Base-by-base conservation (phyloP, 441 rosid genomes). In the California macrophylla region DNA sequence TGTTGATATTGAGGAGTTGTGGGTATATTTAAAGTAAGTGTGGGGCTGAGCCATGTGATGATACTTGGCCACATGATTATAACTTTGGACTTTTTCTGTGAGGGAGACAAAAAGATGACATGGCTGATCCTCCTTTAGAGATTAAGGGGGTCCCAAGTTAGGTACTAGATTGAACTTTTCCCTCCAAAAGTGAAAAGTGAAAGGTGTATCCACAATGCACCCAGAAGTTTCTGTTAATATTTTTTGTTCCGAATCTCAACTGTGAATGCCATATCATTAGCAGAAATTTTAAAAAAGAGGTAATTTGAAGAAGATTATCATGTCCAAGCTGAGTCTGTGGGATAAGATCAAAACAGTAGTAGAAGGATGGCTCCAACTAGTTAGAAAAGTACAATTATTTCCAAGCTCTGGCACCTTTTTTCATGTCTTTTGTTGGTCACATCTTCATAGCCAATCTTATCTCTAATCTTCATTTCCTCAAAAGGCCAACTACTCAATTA, bases 311-410 rank as follows among this genome's bases (percentile, higher is more conserved):
- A 38, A 38, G 45, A 38, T 2, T 38, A 38, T 38, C 45, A 8
- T 6, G 13, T 38, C 15, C 45, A 8, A 38, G 2, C 45, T 38
- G n/a, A 38, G 13, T 38, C 45, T 7, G 45, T 8, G 13, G 45
- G 2, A 29, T 2, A 29, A 29, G 32, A 29, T 1, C 2, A 29
- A 29, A 4, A 4, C 4, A 29, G 32, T 4, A 29, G 8, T 38
- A 38, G 45, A 6, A 38, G 45, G 45, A 38, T 38, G 15, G 45
- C 45, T 38, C 45, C 45, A 10, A 38, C 15, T 10, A 38, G 45
- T 9, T 38, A 38, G 45, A 38, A 38, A 38, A 38, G 45, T 38
- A 66, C 74, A 64, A 74, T 72, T 7, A 83, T 24, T 65, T 83
- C 75, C 0, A 25, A 40, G 69, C 69, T 77, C 6, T 74, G 56